These are phyloP conservation scores for Candida chauliodis DNA, from an alignment of 805 yeast genomes.

Conservation along the genomic window DNA sequence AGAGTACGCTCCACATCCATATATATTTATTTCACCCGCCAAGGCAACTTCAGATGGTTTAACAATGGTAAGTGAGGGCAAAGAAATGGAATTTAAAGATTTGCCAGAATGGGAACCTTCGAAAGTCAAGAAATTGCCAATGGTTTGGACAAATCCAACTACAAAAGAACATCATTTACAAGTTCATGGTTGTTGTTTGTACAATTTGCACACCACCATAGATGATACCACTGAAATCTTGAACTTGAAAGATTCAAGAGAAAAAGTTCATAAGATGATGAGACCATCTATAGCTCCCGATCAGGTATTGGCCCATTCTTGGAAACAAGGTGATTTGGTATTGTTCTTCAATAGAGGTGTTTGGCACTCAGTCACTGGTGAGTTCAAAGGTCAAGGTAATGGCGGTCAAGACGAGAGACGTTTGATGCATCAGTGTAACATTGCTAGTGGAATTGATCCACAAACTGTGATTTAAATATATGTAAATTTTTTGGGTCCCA, in stretches of 20 bases:
- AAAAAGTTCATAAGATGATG: constrained; percentile 70
- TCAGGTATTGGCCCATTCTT: constrained; percentile 73
- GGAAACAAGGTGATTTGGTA: constrained; percentile 82
- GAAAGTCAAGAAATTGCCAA: constrained; percentile 73
- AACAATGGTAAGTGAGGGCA: constrained; percentile 78
- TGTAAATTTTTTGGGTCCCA: too few relatives aligned
- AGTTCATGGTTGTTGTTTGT: constrained; percentile 85
- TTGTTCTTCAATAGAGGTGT: constrained; percentile 87
- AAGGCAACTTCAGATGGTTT: constrained; percentile 83
- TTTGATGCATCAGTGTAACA: constrained; percentile 91
- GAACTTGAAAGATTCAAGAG: constrained; percentile 70
- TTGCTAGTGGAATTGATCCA: constrained; percentile 79
- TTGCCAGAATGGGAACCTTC: constrained; percentile 82
- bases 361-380: constrained; percentile 91
- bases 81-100: constrained; percentile 61
- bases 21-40: constrained; percentile 77
- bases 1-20: constrained; percentile 90
- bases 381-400: constrained; percentile 47
- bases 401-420: constrained; percentile 66
- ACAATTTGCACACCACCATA: constrained; percentile 52
- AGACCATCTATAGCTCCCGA: constrained; percentile 80
- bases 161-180: constrained; percentile 81
- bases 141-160: constrained; percentile 91
- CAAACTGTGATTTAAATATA: constrained; percentile 11
- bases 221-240: constrained; percentile 49